Evolutionary conservation across 2,329 filamentous ascomycete genomes (phyloP).

Genomic region (Monosporascus sp.): DNA sequence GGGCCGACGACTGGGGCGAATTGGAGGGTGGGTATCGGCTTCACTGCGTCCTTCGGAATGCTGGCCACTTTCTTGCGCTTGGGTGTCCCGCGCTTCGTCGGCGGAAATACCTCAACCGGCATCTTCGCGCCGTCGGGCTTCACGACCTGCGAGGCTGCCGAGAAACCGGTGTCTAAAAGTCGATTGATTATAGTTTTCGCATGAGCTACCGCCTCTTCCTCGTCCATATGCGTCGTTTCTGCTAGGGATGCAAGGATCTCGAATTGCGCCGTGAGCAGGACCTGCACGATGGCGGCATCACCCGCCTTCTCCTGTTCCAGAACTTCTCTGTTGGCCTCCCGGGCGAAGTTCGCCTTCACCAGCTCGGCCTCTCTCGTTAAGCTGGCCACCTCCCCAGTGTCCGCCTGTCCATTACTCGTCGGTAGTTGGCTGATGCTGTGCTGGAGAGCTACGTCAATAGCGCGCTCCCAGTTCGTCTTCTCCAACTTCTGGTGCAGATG

Average conservation of each 20-base stretch:
- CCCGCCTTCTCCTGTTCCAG: slow-evolving; percentile 79
- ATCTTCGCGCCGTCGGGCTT: slow-evolving; percentile 73
- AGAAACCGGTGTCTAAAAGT: slow-evolving; percentile 71
- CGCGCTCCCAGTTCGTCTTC: slow-evolving; percentile 80
- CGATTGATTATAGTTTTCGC: slow-evolving; percentile 74
- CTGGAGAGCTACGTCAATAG: slow-evolving; percentile 80
- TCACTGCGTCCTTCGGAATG: slow-evolving; percentile 31
- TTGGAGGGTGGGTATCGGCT: slow-evolving; percentile 40
- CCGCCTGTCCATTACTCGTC: slow-evolving; percentile 59
- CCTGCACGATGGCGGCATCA: slow-evolving; percentile 74
- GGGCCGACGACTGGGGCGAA: slow-evolving; percentile 29
- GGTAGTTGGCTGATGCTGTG: slow-evolving; percentile 77
- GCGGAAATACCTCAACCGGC: slow-evolving; percentile 63
- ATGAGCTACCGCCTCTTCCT: slow-evolving; percentile 74
- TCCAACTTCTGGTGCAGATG: slow-evolving; percentile 83
- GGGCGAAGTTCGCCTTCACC: slow-evolving; percentile 75
- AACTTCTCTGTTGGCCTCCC: slow-evolving; percentile 72
- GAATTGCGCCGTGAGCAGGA: slow-evolving; percentile 84
- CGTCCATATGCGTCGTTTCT: slow-evolving; percentile 75
- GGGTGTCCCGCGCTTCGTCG: slow-evolving; percentile 68
- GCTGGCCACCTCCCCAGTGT: slow-evolving; percentile 64
- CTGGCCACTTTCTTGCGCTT: slow-evolving; percentile 60
- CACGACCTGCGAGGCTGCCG: slow-evolving; percentile 75
- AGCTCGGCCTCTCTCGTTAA: slow-evolving; percentile 80
- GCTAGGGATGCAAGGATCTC: slow-evolving; percentile 82